Evolutionary conservation across 1,139 yeast species (phyloP).

Genomic region (Protomyces inouyei): DNA sequence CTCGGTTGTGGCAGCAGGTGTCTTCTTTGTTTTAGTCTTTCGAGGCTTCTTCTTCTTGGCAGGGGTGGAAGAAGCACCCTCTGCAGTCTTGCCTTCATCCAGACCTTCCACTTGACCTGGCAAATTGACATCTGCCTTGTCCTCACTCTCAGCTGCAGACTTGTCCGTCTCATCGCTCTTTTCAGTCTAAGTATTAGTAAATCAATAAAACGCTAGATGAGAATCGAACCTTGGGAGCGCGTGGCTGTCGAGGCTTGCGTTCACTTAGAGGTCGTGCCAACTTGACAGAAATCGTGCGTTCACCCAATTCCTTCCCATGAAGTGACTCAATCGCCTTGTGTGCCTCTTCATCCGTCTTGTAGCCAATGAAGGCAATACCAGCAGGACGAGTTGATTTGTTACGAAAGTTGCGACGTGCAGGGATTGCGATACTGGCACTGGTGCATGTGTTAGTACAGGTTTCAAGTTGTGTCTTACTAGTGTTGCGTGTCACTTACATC

Average conservation of each 20-base stretch:
- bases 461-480: background rate
- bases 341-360: constrained; percentile 50
- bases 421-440: constrained; percentile 33
- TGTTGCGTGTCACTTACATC: constrained; percentile 36
- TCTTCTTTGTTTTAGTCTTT: background rate
- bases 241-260: constrained; percentile 2
- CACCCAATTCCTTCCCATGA: constrained; percentile 48
- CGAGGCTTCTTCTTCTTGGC: background rate
- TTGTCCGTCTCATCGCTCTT: background rate
- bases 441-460: background rate
- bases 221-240: background rate
- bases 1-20: constrained; percentile 3
- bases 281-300: constrained; percentile 49
- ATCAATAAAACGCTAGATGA: background rate
- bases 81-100: background rate
- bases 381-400: constrained; percentile 33
- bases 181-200: background rate
- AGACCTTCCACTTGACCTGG: background rate
- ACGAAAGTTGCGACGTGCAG: constrained; percentile 26
- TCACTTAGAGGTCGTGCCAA: constrained; percentile 43
- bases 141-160: background rate
- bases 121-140: background rate
- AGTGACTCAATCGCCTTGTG: constrained; percentile 46
- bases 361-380: constrained; percentile 65
- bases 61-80: background rate